A percentile compares a stretch with the other conserved stretches of the same genome.
These are phyloP conservation scores for Rhododendron kiyosumense DNA, from an alignment of 148 eudicot genomes.

Conservation along the genomic window DNA sequence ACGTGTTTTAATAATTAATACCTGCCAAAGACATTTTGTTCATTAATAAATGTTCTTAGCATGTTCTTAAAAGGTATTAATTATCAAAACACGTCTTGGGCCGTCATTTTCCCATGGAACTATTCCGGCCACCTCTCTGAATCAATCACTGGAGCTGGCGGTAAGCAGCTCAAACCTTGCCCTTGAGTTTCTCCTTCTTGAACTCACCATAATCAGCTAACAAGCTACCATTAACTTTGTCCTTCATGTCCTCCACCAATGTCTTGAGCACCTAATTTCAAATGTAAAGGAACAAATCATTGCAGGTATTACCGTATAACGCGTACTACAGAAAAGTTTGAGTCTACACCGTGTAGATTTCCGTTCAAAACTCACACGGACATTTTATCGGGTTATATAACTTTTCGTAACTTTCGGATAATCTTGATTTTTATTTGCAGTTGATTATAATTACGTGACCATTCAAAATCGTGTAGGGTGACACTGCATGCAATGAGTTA, in stretches of 20 bases:
- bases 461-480: not conserved
- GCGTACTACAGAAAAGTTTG: not conserved
- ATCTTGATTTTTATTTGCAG: not conserved
- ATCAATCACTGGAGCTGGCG: not conserved
- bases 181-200: constrained; percentile 49
- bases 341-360: not conserved
- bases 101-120: too few relatives aligned
- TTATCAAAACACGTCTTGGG: too few relatives aligned
- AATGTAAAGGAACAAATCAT: too few relatives aligned
- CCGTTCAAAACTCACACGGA: too few relatives aligned
- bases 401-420: not conserved
- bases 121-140: not conserved
- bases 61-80: too few relatives aligned
- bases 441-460: too few relatives aligned
- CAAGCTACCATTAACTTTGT: constrained; percentile 67
- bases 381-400: too few relatives aligned
- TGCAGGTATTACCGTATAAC: too few relatives aligned
- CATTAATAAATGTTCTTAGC: too few relatives aligned
- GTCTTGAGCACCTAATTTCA: constrained; percentile 45
- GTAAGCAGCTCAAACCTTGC: constrained; percentile 19
- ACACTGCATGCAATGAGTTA: not conserved
- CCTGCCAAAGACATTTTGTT: too few relatives aligned
- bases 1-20: too few relatives aligned
- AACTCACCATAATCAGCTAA: constrained; percentile 64
- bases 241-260: constrained; percentile 76